Evolutionary conservation across 2,329 filamentous ascomycete genomes (phyloP).

Genomic region (Cryphonectria carpinicola): DNA sequence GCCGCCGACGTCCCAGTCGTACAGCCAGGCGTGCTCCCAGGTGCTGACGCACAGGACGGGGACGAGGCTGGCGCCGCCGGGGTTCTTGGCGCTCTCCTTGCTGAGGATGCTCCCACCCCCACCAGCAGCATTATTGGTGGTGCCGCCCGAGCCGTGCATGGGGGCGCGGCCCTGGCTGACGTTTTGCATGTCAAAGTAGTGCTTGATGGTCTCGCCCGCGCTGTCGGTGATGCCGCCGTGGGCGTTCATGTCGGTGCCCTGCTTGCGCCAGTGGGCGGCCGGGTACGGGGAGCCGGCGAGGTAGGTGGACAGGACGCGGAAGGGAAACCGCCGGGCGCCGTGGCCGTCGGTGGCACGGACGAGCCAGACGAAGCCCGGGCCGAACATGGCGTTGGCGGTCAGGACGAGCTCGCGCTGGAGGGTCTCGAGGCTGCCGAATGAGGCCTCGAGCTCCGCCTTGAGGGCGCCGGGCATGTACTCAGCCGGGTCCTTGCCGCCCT

Average conservation of each 20-base stretch:
- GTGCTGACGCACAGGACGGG: constrained; percentile 92
- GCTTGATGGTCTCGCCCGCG: constrained; percentile 35
- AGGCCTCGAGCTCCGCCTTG: constrained; percentile 61
- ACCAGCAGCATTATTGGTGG: constrained; percentile 7
- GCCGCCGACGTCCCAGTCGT: constrained; percentile 74
- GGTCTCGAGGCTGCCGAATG: constrained; percentile 83
- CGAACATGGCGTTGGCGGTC: constrained; percentile 90
- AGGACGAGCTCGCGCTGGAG: constrained; percentile 78
- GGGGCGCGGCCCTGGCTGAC: constrained; percentile 41
- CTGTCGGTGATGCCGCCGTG: constrained; percentile 46
- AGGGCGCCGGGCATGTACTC: constrained; percentile 46
- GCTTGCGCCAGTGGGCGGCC: constrained; percentile 78
- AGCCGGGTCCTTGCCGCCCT: constrained; percentile 50
- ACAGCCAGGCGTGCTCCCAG: constrained; percentile 93
- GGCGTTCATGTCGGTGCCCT: constrained; percentile 72
- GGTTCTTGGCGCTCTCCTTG: constrained; percentile 45
- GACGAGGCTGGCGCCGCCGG: constrained; percentile 69
- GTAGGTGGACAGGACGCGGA: constrained; percentile 84
- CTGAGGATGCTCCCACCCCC: not conserved
- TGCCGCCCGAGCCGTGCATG: constrained; percentile 13
- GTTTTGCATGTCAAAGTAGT: constrained; percentile 47
- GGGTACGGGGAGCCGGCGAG: constrained; percentile 87
- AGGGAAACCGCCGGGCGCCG: constrained; percentile 41
- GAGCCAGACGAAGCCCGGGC: constrained; percentile 96
- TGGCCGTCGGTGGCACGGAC: constrained; percentile 54